Percentiles rank a stretch among this genome's conserved stretches.
phyloP scores from a whole-genome alignment of 2,329 filamentous ascomycete genomes.

The Aspergillus piperis region DNA sequence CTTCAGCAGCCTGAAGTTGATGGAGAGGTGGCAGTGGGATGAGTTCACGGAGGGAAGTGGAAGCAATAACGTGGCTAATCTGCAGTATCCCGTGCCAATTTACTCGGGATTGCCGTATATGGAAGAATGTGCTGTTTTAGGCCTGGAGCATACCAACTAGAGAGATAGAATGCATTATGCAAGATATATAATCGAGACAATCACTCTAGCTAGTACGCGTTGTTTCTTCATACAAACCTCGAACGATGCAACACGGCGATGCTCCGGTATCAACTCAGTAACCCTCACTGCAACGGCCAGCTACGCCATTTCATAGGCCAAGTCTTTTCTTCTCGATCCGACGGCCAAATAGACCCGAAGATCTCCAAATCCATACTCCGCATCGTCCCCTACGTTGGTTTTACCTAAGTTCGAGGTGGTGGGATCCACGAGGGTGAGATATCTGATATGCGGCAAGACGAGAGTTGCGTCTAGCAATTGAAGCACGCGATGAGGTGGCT shows the following conservation, averaged over 20 bases:
- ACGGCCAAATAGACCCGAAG: neutral
- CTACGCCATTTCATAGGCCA: neutral
- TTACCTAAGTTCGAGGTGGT: no score
- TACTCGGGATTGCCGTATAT: neutral
- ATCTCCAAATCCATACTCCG: neutral
- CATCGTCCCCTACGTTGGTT: no score
- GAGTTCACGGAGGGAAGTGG: neutral
- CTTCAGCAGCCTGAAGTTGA: slow-evolving; percentile 19
- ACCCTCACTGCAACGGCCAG: neutral
- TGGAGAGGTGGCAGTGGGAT: neutral
- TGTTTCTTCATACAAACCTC: no score
- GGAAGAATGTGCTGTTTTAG: neutral
- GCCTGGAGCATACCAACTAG: neutral
- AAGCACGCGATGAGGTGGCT: no score
- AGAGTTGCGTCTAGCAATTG: no score
- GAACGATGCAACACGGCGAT: neutral
- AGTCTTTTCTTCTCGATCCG: neutral
- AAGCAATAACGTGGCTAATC: neutral
- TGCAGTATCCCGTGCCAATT: neutral
- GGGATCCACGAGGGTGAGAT: no score
- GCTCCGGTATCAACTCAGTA: neutral
- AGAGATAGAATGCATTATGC: neutral
- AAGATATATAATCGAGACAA: no score
- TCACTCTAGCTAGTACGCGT: no score
- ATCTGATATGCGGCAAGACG: no score